Evolutionary conservation across 2,329 filamentous ascomycete species (phyloP).

Genomic region (Colletotrichum zoysiae): DNA sequence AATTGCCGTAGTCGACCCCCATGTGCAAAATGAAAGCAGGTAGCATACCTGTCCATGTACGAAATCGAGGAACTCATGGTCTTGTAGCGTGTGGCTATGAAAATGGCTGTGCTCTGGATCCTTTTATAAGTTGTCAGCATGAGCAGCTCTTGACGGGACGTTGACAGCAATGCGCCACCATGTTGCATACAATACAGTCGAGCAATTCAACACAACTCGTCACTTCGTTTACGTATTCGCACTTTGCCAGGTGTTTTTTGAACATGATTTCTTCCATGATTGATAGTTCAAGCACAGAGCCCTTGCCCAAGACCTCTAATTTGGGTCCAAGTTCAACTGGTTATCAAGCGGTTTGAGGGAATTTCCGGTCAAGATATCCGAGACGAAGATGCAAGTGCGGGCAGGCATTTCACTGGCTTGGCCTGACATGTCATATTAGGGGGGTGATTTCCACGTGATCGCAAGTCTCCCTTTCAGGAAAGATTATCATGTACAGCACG

Average conservation of each 20-base stretch:
- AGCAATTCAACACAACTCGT: no score
- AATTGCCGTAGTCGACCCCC: no score
- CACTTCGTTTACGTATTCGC: neutral
- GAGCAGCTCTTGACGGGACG: no score
- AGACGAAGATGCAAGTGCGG: neutral
- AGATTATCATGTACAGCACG: neutral
- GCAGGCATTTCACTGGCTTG: neutral
- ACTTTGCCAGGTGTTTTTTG: neutral
- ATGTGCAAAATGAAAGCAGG: no score
- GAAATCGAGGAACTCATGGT: no score
- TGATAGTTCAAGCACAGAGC: neutral
- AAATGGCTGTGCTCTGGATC: no score
- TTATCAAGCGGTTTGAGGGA: neutral
- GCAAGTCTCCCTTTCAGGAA: neutral
- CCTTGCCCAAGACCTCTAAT: neutral
- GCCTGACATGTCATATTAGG: neutral
- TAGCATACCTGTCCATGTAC: no score
- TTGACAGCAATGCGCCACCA: no score
- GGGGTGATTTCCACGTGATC: neutral
- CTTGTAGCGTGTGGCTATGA: no score
- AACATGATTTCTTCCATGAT: neutral
- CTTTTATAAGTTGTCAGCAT: no score
- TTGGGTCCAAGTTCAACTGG: neutral
- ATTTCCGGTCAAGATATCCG: neutral
- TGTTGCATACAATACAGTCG: no score